Base-by-base conservation (phyloP, 1,284 basidiomycete genomes). In the Apiotrichum sp. region DNA sequence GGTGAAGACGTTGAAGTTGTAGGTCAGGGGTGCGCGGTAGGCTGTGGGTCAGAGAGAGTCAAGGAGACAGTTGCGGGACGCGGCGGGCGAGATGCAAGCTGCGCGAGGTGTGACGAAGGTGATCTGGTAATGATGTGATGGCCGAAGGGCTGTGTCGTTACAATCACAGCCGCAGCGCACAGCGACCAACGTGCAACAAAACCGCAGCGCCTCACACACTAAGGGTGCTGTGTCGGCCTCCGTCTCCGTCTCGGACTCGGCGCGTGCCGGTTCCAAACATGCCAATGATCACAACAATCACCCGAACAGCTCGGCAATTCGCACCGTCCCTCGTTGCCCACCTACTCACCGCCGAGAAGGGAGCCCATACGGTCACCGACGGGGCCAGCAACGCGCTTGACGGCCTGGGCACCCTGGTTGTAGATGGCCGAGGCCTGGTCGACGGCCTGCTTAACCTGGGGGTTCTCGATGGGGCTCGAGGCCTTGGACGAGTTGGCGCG, bases 1-100 rank as follows among this genome's bases (percentile, higher is more conserved):
- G 58, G 86, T 84, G 49, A 85, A 82, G 56, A 97, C 90, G 57
- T 88, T 79, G 53, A 88, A 79, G 80, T 93, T 93, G 81, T 92
- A 93, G 34, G 84, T 65, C 52, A 93, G 65, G 14, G 92, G 91
- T 71, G 89, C 82, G 63, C 84, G 83, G 80, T 93, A 92, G 35
- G 84, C 91, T 93, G 69, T 11, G 38, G 10, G 22, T 8, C 6
- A 16, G 33, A 13, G 48, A 53, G 22, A 50, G 44, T 39, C 3
- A 4, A 2, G 16, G 6, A 33, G 16, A 14, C 11, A n/a, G 6
- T 5, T 11, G 6, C 5, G 35, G 9, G 14, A 13, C 7, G 41
- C 35, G 34, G 8, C 9, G n/a, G 40, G 40, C 9, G 8, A n/a
- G 40, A 41, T 7, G 36, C 6, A 6, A n/a, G n/a, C n/a, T n/a